Base-by-base conservation (phyloP, 2,329 filamentous ascomycete genomes). In the Penicillium sp. region DNA sequence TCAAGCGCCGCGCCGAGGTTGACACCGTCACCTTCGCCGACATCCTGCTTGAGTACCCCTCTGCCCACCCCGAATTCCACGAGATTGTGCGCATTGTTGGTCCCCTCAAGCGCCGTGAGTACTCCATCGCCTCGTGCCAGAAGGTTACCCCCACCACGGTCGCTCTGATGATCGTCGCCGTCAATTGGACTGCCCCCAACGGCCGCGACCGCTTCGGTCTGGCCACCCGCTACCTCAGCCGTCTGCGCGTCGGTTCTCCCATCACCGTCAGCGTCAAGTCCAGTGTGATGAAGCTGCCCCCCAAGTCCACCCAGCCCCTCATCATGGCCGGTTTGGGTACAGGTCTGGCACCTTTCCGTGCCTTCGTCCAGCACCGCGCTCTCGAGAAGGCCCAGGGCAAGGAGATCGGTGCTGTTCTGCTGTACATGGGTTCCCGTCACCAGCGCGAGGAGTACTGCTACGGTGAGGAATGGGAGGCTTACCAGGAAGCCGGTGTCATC, bases 271-370 rank as follows among this genome's bases (percentile, higher is more conserved):
- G 90, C 32, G 92, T 99, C 73, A 99, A 99, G 81, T 91, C 94
- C 0, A 97, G 92, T 22, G 94, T 97, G 62, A 99, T 99, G 94
- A 99, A 97, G 79, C 84, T 99, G n/a, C 94, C 94, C 5, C 77
- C 83, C 57, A 88, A 87, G 72, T 88, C 92, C 64, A 94, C 90
- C 36, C 90, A 93, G 45, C 94, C 94, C 39, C 87, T 99, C 71
- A 97, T 99, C 81, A 97, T 99, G 93, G 94, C 94, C 9, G 94
- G 94, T 74, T 88, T 97, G n/a, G 94, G 94, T 60, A 99, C 94
- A 0, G 94, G 94, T 70, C 87, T 99, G 21, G 94, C 94, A 1
- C 94, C 94, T n/a, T 99, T 99, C 90, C 91, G 94, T 62, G 94
- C 94, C 56, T 99, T 99, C 70, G 89, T 97, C 44, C 94, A 99